Evolutionary conservation across 768 basidiomycete species (phyloP).

Genomic region (Podaxis rugospora): DNA sequence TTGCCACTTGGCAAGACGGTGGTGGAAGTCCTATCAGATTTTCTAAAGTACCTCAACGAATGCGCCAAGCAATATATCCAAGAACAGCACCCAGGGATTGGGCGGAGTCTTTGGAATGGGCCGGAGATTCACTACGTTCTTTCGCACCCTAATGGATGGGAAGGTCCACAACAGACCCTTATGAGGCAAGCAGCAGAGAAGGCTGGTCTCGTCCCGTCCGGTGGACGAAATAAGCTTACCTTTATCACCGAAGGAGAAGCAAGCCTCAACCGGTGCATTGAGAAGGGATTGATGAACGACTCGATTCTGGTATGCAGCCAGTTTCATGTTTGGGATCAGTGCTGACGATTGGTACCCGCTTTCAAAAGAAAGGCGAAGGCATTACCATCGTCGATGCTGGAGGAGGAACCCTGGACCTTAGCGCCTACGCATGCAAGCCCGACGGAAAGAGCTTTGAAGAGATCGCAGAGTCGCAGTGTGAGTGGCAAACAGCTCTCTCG

Average conservation of each 20-base stretch:
- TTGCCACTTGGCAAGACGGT: conserved; percentile 38
- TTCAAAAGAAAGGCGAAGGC: conserved; percentile 31
- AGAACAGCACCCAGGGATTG: conserved; percentile 36
- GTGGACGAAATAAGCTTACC: conserved; percentile 36
- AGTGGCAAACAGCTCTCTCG: background rate
- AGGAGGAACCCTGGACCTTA: conserved; percentile 56
- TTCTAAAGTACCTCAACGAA: conserved; percentile 39
- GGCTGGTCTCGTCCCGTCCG: conserved; percentile 44
- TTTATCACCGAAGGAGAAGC: conserved; percentile 62
- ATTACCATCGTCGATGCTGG: conserved; percentile 55
- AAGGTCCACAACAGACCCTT: conserved; percentile 45
- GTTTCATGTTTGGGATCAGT: background rate
- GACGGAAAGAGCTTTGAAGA: conserved; percentile 33
- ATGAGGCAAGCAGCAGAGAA: conserved; percentile 47
- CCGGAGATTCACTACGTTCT: conserved; percentile 47
- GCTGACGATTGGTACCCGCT: background rate
- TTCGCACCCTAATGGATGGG: conserved; percentile 63
- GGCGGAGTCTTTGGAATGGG: conserved; percentile 38
- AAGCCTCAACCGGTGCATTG: conserved; percentile 48
- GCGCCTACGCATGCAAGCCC: conserved; percentile 34
- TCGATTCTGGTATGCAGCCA: conserved; percentile 20
- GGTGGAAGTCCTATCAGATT: conserved; percentile 43
- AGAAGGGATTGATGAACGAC: conserved; percentile 35
- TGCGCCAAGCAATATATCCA: conserved; percentile 42
- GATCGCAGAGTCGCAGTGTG: conserved; percentile 37